Percentiles rank a stretch among this genome's conserved stretches.
Evolutionary conservation across 1,139 yeast genomes (phyloP).

Genomic region (Magnusiomyces fungicola): DNA sequence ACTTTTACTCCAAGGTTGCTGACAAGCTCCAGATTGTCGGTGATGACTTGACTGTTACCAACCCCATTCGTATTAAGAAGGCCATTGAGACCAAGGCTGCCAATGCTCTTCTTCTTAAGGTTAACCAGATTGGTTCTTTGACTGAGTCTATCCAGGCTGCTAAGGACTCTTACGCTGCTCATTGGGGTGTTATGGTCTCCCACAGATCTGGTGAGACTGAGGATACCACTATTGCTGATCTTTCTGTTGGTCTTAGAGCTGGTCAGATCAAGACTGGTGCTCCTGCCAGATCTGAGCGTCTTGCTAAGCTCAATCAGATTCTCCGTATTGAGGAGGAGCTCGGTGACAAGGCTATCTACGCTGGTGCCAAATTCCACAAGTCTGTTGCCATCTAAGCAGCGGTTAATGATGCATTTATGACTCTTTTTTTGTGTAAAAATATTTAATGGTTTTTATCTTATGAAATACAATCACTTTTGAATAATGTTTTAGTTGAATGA

Average conservation of each 20-base stretch:
- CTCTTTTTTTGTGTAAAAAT: no score
- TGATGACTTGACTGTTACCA: constrained; percentile 96
- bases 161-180: constrained; percentile 79
- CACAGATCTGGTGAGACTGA: constrained; percentile 99
- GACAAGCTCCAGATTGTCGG: constrained; percentile 77
- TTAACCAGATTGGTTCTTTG: constrained; percentile 82
- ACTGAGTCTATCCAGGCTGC: constrained; percentile 92
- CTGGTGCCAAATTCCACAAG: constrained; percentile 78
- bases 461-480: no score
- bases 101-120: constrained; percentile 88
- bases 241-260: constrained; percentile 91
- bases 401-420: no score
- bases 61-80: constrained; percentile 85
- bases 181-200: constrained; percentile 97
- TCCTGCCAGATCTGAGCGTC: constrained; percentile 98
- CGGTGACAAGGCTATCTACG: constrained; percentile 90
- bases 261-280: constrained; percentile 99
- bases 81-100: constrained; percentile 95
- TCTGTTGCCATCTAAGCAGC: constrained; percentile 32
- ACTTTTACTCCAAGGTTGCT: constrained; percentile 64
- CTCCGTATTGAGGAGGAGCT: constrained; percentile 96
- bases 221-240: constrained; percentile 95
- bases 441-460: no score
- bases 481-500: no score
- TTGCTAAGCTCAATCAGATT: constrained; percentile 88